Conservation (phyloP, 306 rosid species). For the Cyclanthera cordifolia region DNA sequence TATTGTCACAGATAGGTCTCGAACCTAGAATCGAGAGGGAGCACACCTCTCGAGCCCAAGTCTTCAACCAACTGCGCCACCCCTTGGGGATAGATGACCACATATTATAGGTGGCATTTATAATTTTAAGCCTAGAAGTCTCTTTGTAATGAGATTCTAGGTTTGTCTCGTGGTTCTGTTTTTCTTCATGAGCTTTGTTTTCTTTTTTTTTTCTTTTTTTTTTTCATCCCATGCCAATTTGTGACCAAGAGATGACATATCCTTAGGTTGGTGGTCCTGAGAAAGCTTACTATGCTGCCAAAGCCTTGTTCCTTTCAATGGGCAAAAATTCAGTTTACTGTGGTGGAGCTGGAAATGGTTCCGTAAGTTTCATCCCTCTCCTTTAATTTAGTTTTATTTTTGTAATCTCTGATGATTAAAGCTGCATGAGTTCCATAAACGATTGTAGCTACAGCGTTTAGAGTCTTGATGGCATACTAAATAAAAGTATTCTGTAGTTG, state of each 20-base stretch:
- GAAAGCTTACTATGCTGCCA: slow-evolving; percentile 61
- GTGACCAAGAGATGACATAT: slow-evolving; percentile 21
- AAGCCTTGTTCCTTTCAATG: slow-evolving; percentile 59
- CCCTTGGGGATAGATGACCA: no score
- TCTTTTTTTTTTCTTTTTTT: neutral
- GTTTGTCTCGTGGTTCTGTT: neutral
- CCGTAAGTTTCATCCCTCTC: slow-evolving; percentile 42
- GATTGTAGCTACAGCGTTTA: neutral
- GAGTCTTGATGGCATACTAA: neutral
- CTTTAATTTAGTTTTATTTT: neutral
- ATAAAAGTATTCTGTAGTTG: neutral
- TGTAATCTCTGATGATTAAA: neutral
- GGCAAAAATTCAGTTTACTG: slow-evolving; percentile 73
- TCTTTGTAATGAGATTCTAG: neutral
- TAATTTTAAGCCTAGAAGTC: neutral
- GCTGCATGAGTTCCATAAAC: neutral
- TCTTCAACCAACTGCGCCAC: no score
- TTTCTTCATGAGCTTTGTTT: neutral
- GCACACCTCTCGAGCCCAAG: no score
- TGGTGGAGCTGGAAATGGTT: slow-evolving; percentile 87
- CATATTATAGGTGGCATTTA: neutral
- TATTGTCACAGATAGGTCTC: no score
- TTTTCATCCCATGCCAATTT: neutral
- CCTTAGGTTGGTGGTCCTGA: slow-evolving; percentile 85
- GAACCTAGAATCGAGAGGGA: no score